Base-by-base conservation (phyloP, 106 monocot genomes). In the Dioscorea zingiberensis region DNA sequence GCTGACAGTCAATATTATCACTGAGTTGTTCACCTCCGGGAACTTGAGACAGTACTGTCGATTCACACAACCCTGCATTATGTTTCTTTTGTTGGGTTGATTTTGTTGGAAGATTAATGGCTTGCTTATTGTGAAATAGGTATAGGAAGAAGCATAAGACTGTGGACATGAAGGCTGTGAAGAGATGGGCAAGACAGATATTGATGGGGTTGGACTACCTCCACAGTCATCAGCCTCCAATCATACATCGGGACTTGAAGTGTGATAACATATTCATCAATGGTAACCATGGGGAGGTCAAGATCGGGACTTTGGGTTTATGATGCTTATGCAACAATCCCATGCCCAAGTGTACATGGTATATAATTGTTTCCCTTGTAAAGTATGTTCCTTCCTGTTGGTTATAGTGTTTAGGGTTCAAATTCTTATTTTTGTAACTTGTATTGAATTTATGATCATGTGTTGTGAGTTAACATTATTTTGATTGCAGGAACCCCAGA, bases 261-360 rank as follows among this genome's bases (percentile, higher is more conserved):
- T 91, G 90, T 72, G 90, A 91, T 58, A 91, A 86, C 64, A 83
- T 91, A 63, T 91, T 86, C 59, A 78, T 91, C 21, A 91, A 91
- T 64, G 91, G 87, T 56, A 87, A 87, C 47, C 70, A 78, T 74
- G 91, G 91, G 16, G 78, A 87, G 44, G 87, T 90, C 47, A 90
- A 85, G 70, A 86, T 90, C 48, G 86, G 86, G 86, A 90, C 76
- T 73, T 91, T 64, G 91, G 91, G 21, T 53, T 91, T 63, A 87
- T 83, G 12, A 87, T 76, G 21, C 57, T 91, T 13, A 73, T 91
- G 83, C 78, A 71, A 44, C 78, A 79, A 27, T 21, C 73, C 8
- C 76, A 75, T 63, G 81, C 81, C 14, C 76, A 21, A 81, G 73
- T 55, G 72, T 83, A 18, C 64, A 80, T 71, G 89, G 88, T 89